These are phyloP conservation scores for Ceratocystis ficicola DNA, from an alignment of 2,329 filamentous ascomycete species.

Conservation along the genomic window DNA sequence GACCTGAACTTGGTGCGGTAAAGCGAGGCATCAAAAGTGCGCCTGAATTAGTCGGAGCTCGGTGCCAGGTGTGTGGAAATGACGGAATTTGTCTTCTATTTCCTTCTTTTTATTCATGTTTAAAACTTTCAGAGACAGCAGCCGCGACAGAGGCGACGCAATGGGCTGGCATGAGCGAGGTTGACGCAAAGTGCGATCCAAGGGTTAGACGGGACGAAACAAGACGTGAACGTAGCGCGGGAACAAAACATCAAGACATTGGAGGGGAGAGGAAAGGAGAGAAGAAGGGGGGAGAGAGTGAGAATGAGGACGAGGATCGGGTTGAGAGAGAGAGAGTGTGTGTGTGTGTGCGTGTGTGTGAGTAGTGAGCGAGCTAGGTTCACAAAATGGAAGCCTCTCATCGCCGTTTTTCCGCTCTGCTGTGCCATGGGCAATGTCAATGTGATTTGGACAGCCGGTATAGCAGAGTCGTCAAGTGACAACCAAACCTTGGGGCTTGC, in stretches of 20 bases:
- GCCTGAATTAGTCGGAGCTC: background rate
- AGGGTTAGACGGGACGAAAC: conserved; percentile 3
- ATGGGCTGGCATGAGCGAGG: background rate
- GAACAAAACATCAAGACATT: background rate
- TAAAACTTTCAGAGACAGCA: background rate
- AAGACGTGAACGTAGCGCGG: background rate
- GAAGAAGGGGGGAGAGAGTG: background rate
- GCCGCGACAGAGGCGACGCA: background rate
- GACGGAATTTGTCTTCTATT: background rate
- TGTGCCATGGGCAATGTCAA: background rate
- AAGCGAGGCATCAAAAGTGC: background rate
- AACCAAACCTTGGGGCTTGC: no score
- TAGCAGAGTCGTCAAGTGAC: no score
- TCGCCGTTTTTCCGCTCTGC: background rate
- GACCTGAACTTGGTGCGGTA: background rate
- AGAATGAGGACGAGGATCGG: background rate
- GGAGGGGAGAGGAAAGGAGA: background rate
- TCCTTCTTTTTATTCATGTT: background rate
- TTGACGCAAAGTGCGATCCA: background rate
- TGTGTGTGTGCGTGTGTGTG: background rate
- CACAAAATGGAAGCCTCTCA: background rate
- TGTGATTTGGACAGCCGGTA: background rate
- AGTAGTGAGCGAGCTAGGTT: background rate
- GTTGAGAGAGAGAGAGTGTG: background rate
- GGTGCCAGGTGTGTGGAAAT: background rate